Evolutionary conservation across 441 rosid species (phyloP), one percentile per base, ranked within the genome.

Genomic region (Viola pubescens): DNA sequence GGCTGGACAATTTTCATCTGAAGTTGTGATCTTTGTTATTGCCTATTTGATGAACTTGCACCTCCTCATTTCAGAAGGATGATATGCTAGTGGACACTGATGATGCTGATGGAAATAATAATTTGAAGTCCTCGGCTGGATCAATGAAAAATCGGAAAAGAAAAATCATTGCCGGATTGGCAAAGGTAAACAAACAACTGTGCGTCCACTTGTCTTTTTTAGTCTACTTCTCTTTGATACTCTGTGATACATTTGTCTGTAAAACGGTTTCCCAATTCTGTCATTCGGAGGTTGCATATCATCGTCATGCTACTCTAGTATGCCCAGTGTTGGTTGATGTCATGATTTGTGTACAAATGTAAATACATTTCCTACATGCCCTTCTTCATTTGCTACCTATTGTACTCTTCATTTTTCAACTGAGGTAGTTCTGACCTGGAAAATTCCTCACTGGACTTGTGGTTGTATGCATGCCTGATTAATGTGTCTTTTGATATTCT

Each of bases 71-170:
- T 51, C 69, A 73, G 82, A 72, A 75, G 64, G 73, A 70, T 55
- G 62, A 69, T 58, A 54, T 63, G 69, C 70, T 60, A 5, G 63
- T 70, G 71, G 79, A 81, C 72, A 72, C 73, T 61, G 82, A 77
- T 58, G 69, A 67, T 63, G 34, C 58, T 19, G 62, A 68, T 42
- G 11, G 75, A 54, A 70, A 61, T 52, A 59, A 49, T 66, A 66
- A 61, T 60, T 65, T 58, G 42, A 88, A 80, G 70, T 78, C 97
- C 73, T 74, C 80, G 26, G 54, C 69, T 70, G 94, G 79, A 79
- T 76, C 91, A 65, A 48, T 65, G 61, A 84, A 91, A 83, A 91
- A 89, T 68, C 81, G 80, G 52, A 91, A 84, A 82, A 84, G 96
- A 75, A 85, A 75, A 77, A 79, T 83, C 75, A 56, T 78, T 58